Conservation (phyloP, 208 protist genomes). For the Entamoeba dispar region DNA sequence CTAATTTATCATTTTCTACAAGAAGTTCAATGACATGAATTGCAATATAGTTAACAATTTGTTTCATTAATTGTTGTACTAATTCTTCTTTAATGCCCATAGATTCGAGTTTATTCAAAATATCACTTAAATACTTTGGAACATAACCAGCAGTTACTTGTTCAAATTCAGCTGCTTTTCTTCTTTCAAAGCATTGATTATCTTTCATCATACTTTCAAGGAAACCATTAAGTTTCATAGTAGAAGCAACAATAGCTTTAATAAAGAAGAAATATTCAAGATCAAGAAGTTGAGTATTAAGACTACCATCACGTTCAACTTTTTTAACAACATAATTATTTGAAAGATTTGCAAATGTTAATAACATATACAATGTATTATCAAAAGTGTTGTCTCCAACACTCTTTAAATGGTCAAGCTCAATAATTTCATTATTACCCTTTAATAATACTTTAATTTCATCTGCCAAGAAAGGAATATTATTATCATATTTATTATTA, state of each 20-base stretch:
- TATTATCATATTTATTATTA: background rate
- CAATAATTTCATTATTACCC: background rate
- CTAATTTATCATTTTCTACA: background rate
- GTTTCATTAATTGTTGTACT: background rate
- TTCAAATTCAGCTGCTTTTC: background rate
- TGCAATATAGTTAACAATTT: background rate
- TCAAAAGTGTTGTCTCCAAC: background rate
- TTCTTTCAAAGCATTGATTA: background rate
- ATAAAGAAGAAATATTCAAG: background rate
- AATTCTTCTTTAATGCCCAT: background rate
- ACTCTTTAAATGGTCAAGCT: background rate
- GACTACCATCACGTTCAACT: background rate
- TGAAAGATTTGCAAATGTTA: background rate
- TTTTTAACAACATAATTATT: background rate
- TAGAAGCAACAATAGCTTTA: background rate
- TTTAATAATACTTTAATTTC: background rate
- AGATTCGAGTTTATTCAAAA: background rate
- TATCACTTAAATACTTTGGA: background rate
- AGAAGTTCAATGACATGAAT: background rate
- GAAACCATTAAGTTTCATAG: background rate
- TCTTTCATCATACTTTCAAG: background rate
- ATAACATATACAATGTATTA: background rate
- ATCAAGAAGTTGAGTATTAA: background rate
- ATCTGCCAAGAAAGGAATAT: background rate
- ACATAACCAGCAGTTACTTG: background rate